phyloP scores from a whole-genome alignment of 257 asterid species.

The Ajuga chamaepitys region DNA sequence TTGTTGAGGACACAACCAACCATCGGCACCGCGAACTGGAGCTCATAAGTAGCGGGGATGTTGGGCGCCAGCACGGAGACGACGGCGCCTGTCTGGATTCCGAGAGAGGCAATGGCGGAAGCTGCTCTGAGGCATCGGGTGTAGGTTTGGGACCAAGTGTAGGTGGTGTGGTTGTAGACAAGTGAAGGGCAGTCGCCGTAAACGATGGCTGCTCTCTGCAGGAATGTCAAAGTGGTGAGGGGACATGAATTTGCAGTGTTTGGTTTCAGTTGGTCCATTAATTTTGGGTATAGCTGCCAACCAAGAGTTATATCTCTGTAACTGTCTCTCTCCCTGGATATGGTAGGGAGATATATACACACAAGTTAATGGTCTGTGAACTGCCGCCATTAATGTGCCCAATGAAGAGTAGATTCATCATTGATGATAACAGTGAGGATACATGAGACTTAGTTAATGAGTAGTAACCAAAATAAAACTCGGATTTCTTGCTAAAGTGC shows the following conservation, averaged over 20 bases:
- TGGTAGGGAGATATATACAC: no score
- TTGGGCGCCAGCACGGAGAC: conserved; percentile 77
- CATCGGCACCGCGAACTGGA: conserved; percentile 79
- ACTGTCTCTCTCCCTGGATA: no score
- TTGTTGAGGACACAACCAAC: conserved; percentile 60
- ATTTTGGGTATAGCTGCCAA: background rate
- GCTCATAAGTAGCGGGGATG: conserved; percentile 72
- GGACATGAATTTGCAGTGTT: conserved; percentile 16
- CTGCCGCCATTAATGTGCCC: conserved; percentile 7
- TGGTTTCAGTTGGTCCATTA: conserved; percentile 17
- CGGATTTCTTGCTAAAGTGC: no score
- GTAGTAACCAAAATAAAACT: no score
- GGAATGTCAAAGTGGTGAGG: conserved; percentile 38
- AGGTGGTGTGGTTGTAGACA: conserved; percentile 26
- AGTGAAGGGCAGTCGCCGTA: conserved; percentile 57
- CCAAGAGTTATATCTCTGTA: background rate
- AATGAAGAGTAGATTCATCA: background rate
- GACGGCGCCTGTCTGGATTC: conserved; percentile 32
- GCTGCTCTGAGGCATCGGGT: conserved; percentile 37
- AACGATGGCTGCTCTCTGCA: conserved; percentile 55
- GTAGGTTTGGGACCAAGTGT: conserved; percentile 63
- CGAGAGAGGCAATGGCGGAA: conserved; percentile 42
- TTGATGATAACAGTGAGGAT: background rate
- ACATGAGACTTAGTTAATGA: no score
- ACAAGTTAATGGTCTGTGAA: background rate